Conservation (phyloP, 768 basidiomycete genomes). For the Tephrocybe rancida region DNA sequence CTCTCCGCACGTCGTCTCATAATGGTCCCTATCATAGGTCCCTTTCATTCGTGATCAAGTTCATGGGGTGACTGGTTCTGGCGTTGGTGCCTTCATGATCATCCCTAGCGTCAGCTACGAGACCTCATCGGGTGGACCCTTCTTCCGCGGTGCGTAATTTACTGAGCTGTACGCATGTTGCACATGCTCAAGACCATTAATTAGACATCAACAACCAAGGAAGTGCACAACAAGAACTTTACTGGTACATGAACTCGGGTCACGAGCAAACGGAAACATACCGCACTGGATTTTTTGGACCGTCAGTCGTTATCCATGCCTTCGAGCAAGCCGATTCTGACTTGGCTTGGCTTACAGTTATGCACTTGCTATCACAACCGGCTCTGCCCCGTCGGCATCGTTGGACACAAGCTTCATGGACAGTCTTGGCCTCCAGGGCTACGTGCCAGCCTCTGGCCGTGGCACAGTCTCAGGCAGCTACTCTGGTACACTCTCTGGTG, state of each 20-base stretch:
- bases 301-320: constrained; percentile 25
- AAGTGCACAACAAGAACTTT: constrained; percentile 46
- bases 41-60: constrained; percentile 55
- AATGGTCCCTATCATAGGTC: constrained; percentile 25
- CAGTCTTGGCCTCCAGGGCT: constrained; percentile 43
- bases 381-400: constrained; percentile 41
- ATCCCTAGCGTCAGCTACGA: constrained; percentile 48
- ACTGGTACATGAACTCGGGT: constrained; percentile 50
- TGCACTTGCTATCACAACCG: constrained; percentile 44
- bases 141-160: constrained; percentile 41
- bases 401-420: constrained; percentile 48
- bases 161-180: not conserved
- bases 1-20: not conserved
- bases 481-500: constrained; percentile 42
- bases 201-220: constrained; percentile 52
- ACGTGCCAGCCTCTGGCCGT: constrained; percentile 43
- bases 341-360: constrained; percentile 29
- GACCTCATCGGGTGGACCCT: constrained; percentile 49
- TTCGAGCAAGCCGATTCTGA: not conserved
- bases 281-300: constrained; percentile 50
- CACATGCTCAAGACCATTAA: not conserved
- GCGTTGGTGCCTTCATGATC: constrained; percentile 47
- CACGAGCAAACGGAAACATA: constrained; percentile 49
- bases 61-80: constrained; percentile 48
- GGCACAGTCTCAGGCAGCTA: constrained; percentile 46